Base-by-base conservation (phyloP, 116 monocot species). In the Posidonia oceanica region DNA sequence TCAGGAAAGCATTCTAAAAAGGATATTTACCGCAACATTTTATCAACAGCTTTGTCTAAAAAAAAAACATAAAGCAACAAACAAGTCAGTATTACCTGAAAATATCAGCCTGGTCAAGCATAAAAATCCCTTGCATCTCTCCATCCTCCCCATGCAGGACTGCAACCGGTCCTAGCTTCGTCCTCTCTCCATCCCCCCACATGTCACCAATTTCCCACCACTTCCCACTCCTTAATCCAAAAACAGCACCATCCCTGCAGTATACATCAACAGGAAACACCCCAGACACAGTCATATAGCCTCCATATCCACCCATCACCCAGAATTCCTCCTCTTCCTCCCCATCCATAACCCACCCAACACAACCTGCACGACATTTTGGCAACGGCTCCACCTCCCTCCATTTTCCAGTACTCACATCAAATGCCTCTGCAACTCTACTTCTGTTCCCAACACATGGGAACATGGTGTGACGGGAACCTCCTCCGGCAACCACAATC, bases 241-340 rank as follows among this genome's bases (percentile, higher is more conserved):
- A 71, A 61, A 77, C 94, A 72, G 83, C 75, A 4, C 75, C 94
- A 42, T 94, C 94, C 74, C 76, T 83, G 61, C 73, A 91, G 68
- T 82, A 84, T 14, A 91, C 84, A 57, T 88, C 84, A 6, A 77
- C 76, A 1, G 91, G 90, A 23, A 91, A 88, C 57, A 91, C 82
- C 2, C 94, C 91, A 3, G 77, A 58, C 13, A 94, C 59, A 0
- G 88, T 73, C 20, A 70, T 68, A 63, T 94, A 91, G 36, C 78
- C 88, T 3, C 86, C 82, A 20, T 91, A 94, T 14, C 89, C 94
- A 15, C 89, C 89, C 83, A 89, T 83, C 64, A 90, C 91, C 88
- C 91, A 91, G 53, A 91, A 88, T 64, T 90, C 88, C 62, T 84
- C 82, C 36, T 77, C 77, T 20, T 41, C 41, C 44, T 71, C 71